Conservation (phyloP, 257 asterid species). For the Solanum boliviense region DNA sequence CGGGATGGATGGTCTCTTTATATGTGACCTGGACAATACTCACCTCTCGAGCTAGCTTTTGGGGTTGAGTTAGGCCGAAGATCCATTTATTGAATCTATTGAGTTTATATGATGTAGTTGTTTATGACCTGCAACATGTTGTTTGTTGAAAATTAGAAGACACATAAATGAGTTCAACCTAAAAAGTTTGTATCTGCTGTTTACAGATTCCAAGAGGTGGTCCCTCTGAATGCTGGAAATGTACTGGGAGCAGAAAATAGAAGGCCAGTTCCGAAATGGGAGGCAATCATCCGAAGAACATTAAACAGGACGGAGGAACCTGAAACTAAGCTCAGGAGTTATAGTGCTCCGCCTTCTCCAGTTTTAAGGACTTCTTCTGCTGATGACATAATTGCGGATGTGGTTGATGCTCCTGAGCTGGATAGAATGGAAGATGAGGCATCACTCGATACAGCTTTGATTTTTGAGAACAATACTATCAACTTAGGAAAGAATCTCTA, state of each 20-base stretch:
- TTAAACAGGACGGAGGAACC: conserved; percentile 50
- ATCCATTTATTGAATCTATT: not conserved
- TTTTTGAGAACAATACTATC: conserved; percentile 7
- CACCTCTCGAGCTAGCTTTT: not conserved
- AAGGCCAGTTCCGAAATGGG: conserved; percentile 79
- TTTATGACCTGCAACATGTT: not conserved
- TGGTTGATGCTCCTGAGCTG: conserved; percentile 27
- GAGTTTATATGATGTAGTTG: not conserved
- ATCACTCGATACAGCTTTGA: conserved; percentile 1
- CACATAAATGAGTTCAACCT: not conserved
- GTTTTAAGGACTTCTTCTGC: conserved; percentile 65
- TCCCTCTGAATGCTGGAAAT: conserved; percentile 85
- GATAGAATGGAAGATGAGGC: conserved; percentile 23
- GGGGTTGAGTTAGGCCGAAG: not conserved
- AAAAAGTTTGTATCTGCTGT: not conserved
- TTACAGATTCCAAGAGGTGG: conserved; percentile 89
- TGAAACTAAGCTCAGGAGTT: conserved; percentile 45
- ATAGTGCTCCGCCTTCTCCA: conserved; percentile 91
- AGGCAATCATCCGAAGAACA: conserved; percentile 56
- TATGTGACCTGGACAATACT: not conserved
- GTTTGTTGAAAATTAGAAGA: not conserved
- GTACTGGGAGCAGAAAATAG: conserved; percentile 83
- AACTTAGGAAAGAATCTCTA: conserved; percentile 8
- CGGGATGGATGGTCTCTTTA: fast-evolving
- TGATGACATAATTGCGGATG: conserved; percentile 57